Base-by-base conservation (phyloP, 805 yeast genomes). In the Teunomyces aglyptinius region DNA sequence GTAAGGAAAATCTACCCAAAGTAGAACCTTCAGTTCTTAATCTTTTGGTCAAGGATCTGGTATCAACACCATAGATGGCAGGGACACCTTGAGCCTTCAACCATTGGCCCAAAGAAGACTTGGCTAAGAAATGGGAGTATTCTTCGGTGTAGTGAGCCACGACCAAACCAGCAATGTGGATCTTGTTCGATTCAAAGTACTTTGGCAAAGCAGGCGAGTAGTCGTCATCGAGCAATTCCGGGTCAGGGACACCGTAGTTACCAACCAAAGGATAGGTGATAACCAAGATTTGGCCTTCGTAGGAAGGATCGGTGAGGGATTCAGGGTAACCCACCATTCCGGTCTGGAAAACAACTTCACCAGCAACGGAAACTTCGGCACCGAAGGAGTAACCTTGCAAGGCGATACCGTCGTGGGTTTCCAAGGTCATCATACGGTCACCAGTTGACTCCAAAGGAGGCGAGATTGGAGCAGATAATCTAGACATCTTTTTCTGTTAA, bases 251-350 rank as follows among this genome's bases (percentile, higher is more conserved):
- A 82, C 99, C 99, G 70, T 94, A 94, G 77, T 94, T 94, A 67
- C 99, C 99, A 43, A 94, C 96, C 59, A 94, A 77, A 22, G 99
- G 99, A 69, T 84, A 94, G 45, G 99, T 94, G 70, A 94, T 87
- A 53, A 94, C 97, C 66, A 94, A 75, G 63, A 94, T 92, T 73
- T 94, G 99, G 53, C 99, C 99, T 64, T 88, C 91, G 71, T 94
- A 94, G 38, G 98, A 94, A 50, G 99, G 99, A 71, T 94, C 99
- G 34, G 99, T 90, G 68, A 94, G 82, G 44, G 97, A 84, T 71
- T 94, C 99, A 35, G 98, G 99, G 68, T 94, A 94, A 52, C 99
- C 99, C 58, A 94, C 98, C 97, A 94, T 91, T 76, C 99, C 98
- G 53, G 99, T 94, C 73, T 95, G 98, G 82, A 94, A 94, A 50